Evolutionary conservation across 2,329 filamentous ascomycete species (phyloP), one percentile per base, ranked within the genome.

Genomic region (Westerdykella sp.): DNA sequence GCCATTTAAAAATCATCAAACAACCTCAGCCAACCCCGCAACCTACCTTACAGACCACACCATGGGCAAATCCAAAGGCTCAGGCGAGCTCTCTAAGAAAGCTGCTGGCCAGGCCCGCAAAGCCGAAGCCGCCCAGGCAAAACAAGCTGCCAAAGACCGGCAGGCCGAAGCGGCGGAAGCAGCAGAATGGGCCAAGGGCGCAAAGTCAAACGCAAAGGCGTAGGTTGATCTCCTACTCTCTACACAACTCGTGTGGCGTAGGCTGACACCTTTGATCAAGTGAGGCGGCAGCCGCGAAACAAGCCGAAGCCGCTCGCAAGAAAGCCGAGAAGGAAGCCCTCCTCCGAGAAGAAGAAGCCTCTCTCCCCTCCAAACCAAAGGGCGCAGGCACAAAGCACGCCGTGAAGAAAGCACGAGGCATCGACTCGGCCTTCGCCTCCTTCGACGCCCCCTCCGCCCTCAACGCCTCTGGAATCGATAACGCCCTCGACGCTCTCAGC

Each of bases 261-360:
- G 2, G 35, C 50, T 53, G 40, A 56, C 40, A 10, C 32, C 10
- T 15, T n/a, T 12, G 25, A 12, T 40, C 51, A 55, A 95, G 90
- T 65, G 88, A 94, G 56, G 84, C 85, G 30, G 88, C 90, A 42
- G 86, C 85, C 39, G 83, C 82, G 39, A 95, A 91, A 70, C 89
- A 85, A 55, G 85, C 84, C 43, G 87, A 94, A 62, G 79, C 76
- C 43, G 86, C 85, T 2, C 81, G 84, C 44, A 95, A 95, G 71
- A 97, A 95, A 71, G 91, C 90, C 40, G 93, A 97, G 66, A 85
- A 85, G 39, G 90, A 94, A 1, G 87, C 90, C 10, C 73, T 90
- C 18, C 71, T 89, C 31, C 83, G 81, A 44, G 89, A 86, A 62
- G 93, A 98, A 69, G 91, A 96, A 63, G 83, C 78, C 49, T 78